These are phyloP conservation scores for Aureobasidium sp. DNA, from an alignment of 2,329 filamentous ascomycete genomes.

Conservation along the genomic window DNA sequence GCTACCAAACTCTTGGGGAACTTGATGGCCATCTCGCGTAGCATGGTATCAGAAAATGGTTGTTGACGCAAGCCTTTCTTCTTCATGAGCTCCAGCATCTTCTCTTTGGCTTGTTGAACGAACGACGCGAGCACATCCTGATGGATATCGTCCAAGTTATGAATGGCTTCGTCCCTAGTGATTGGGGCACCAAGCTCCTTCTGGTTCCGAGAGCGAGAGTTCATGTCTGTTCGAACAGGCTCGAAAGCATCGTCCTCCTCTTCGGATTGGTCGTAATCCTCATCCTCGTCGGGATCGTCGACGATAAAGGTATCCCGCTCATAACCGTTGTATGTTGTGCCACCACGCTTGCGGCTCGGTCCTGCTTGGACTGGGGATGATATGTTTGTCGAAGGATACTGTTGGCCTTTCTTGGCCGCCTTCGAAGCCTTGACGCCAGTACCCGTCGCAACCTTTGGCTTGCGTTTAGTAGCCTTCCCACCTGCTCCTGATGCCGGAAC, in stretches of 20 bases:
- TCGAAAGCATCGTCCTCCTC: slow-evolving; percentile 38
- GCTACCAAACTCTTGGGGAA: slow-evolving; percentile 54
- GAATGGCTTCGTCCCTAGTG: slow-evolving; percentile 45
- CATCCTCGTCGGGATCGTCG: slow-evolving; percentile 24
- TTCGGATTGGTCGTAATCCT: slow-evolving; percentile 28
- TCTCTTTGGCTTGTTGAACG: slow-evolving; percentile 49
- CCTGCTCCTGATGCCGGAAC: slow-evolving; percentile 37
- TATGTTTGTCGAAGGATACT: slow-evolving; percentile 57
- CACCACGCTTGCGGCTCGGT: slow-evolving; percentile 27
- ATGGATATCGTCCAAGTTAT: slow-evolving; percentile 50
- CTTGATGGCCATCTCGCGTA: slow-evolving; percentile 63
- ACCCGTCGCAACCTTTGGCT: slow-evolving; percentile 20
- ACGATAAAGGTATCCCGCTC: slow-evolving; percentile 30
- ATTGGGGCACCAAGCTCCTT: slow-evolving; percentile 49
- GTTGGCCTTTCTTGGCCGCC: slow-evolving; percentile 27
- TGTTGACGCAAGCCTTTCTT: slow-evolving; percentile 47
- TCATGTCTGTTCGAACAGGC: slow-evolving; percentile 28
- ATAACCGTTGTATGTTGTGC: slow-evolving; percentile 26
- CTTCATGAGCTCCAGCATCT: slow-evolving; percentile 55
- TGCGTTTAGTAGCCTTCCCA: slow-evolving; percentile 26
- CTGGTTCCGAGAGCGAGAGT: slow-evolving; percentile 28
- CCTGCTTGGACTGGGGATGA: slow-evolving; percentile 52
- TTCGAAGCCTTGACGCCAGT: slow-evolving; percentile 22
- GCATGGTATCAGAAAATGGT: slow-evolving; percentile 58
- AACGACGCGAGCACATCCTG: slow-evolving; percentile 57